Evolutionary conservation across 1,284 basidiomycete genomes (phyloP), one percentile per base, ranked within the genome.

Genomic region (Hemileia vastatrix): DNA sequence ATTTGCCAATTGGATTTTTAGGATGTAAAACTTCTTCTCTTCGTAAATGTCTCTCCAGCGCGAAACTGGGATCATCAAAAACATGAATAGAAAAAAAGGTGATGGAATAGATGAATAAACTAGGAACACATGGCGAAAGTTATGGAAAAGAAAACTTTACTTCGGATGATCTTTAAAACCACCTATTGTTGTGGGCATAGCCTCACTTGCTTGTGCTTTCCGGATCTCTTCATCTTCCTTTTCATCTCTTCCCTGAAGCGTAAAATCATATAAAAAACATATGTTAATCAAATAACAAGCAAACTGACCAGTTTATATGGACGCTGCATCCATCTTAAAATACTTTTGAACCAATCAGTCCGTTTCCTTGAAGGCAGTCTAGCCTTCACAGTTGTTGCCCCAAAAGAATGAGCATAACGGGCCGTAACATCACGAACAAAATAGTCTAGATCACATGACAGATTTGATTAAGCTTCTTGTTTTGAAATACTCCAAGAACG

Each of bases 101-200:
- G 11, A 23, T 11, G 18, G n/a, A 27, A 3, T n/a, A 6, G 6
- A 3, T 9, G 31, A 21, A 11, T 27, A 32, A 54, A 18, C 8
- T 36, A 24, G 21, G 11, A 11, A 6, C 23, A 23, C 36, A 8
- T 15, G 49, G 33, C 33, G 18, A n/a, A 52, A 57, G n/a, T 27
- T 11, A 21, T 47, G 6, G 40, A 59, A 19, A n/a, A 24, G 23
- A 1, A 31, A 19, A 32, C 6, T 51, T 45, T 45, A 61, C 58
- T 96, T 77, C 1, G 94, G 90, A 77, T 99, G 94, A 71, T 92
- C 87, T 76, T 98, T 97, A 83, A 97, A 98, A 0, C 90, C 93
- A 23, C 80, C 81, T 67, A 97, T 82, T 31, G 88, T 87, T 9
- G 85, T 86, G 0, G 94, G 94, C 90, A 99, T 95, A n/a, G 87